These are phyloP conservation scores for Globisporangium barbulae DNA, from an alignment of 352 stramenopile species.

Conservation along the genomic window DNA sequence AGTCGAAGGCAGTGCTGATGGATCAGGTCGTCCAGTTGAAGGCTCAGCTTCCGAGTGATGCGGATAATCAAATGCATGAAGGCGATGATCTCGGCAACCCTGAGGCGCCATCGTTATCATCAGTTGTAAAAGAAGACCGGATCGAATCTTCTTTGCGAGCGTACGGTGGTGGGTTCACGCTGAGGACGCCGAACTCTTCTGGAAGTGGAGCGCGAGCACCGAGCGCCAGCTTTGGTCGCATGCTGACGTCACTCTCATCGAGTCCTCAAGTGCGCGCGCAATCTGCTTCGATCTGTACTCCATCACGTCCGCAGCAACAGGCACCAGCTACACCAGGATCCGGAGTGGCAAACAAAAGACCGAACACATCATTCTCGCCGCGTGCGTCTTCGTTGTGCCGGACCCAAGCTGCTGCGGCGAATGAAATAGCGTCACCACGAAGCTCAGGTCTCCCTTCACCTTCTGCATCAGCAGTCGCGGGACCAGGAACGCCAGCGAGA, in stretches of 20 bases:
- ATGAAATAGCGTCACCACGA: conserved; percentile 3
- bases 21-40: conserved; percentile 41
- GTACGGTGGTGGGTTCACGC: not conserved
- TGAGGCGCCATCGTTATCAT: not conserved
- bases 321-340: not conserved
- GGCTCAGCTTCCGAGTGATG: not conserved
- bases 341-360: conserved; percentile 17
- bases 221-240: conserved; percentile 5
- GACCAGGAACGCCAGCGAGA: conserved; percentile 12
- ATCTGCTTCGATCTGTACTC: conserved; percentile 32
- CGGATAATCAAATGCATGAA: conserved; percentile 4
- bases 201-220: not conserved
- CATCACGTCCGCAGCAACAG: conserved; percentile 9
- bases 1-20: conserved; percentile 39
- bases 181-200: not conserved
- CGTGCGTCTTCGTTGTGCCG: conserved; percentile 24
- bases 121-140: not conserved
- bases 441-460: conserved; percentile 16
- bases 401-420: not conserved
- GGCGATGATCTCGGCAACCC: not conserved
- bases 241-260: conserved; percentile 3
- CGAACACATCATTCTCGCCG: conserved; percentile 46
- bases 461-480: not conserved
- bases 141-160: not conserved
- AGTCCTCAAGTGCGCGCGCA: conserved; percentile 27